A percentile compares a stretch with the other conserved stretches of the same genome.
phyloP scores from a whole-genome alignment of 108 stramenopile genomes.

The Conticribra guillardii region DNA sequence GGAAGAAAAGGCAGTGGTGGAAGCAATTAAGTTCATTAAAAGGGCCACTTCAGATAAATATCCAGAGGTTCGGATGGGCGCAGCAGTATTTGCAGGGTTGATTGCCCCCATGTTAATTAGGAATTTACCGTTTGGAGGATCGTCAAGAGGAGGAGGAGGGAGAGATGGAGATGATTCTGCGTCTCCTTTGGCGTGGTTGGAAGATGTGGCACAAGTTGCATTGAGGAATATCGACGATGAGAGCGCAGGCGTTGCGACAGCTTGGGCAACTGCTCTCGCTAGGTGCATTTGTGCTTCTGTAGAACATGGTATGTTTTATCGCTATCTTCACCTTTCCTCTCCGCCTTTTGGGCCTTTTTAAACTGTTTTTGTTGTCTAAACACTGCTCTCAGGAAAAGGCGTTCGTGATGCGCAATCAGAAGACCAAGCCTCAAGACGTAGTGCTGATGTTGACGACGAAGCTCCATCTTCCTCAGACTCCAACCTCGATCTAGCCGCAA shows the following conservation, averaged over 20 bases:
- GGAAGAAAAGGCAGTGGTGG: conserved; percentile 73
- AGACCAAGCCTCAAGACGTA: conserved; percentile 44
- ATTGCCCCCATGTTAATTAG: conserved; percentile 71
- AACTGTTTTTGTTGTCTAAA: not conserved
- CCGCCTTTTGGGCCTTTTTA: not conserved
- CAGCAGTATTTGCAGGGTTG: conserved; percentile 62
- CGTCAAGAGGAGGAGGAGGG: conserved; percentile 14
- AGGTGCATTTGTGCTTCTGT: conserved; percentile 72
- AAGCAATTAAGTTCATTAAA: conserved; percentile 71
- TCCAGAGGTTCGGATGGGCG: conserved; percentile 73
- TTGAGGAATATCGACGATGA: conserved; percentile 85
- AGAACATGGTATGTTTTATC: conserved; percentile 43
- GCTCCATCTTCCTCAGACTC: conserved; percentile 8
- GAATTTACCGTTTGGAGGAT: conserved; percentile 28
- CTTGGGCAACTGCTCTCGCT: conserved; percentile 78
- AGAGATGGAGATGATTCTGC: conserved; percentile 21
- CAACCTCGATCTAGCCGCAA: conserved; percentile 47
- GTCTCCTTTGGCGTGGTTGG: conserved; percentile 55
- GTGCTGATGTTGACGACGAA: conserved; percentile 48
- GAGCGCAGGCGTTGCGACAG: conserved; percentile 61
- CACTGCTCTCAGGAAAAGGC: conserved; percentile 9
- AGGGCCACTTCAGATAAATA: conserved; percentile 70
- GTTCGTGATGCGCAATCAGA: conserved; percentile 44
- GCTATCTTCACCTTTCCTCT: not conserved
- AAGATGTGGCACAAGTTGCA: conserved; percentile 69